A percentile compares a stretch with the other conserved stretches of the same genome.
These are phyloP conservation scores for Stromatinia cepivora DNA, from an alignment of 2,329 filamentous ascomycete genomes.

Conservation along the genomic window DNA sequence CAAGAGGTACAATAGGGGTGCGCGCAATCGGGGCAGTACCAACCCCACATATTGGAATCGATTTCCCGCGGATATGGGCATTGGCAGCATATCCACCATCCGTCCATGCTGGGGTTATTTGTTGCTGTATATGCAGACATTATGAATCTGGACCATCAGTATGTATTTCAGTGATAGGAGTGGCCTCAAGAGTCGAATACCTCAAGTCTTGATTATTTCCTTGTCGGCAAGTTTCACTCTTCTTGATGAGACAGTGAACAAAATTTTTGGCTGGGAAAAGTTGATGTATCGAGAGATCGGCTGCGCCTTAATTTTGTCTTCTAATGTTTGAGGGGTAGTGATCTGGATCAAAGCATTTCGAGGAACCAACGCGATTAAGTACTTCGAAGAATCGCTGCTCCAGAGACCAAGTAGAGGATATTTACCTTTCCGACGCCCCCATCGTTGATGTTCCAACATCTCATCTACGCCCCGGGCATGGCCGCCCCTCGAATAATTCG, in stretches of 20 bases:
- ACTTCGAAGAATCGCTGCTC: neutral
- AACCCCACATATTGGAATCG: conserved; percentile 19
- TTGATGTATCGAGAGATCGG: neutral
- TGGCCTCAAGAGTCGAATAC: neutral
- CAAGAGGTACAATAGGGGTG: conserved; percentile 24
- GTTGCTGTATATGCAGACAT: conserved; percentile 1
- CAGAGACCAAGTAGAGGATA: neutral
- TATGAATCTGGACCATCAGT: neutral
- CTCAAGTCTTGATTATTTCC: neutral
- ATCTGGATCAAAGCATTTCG: neutral
- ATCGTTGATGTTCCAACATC: neutral
- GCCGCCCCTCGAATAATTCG: neutral
- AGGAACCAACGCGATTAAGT: neutral
- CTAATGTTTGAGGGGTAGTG: neutral
- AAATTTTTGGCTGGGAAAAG: neutral
- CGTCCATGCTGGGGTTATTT: neutral
- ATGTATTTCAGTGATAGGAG: neutral
- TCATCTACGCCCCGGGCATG: neutral
- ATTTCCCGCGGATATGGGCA: conserved; percentile 24
- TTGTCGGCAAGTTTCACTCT: neutral
- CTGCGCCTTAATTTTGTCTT: neutral
- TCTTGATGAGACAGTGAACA: neutral
- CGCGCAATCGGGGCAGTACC: conserved; percentile 28
- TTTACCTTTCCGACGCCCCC: neutral
- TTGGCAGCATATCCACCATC: conserved; percentile 30